A percentile compares a stretch with the other conserved stretches of the same genome.
These are phyloP conservation scores for Ceratocystis harringtonii DNA, from an alignment of 2,329 filamentous ascomycete species.

Conservation along the genomic window DNA sequence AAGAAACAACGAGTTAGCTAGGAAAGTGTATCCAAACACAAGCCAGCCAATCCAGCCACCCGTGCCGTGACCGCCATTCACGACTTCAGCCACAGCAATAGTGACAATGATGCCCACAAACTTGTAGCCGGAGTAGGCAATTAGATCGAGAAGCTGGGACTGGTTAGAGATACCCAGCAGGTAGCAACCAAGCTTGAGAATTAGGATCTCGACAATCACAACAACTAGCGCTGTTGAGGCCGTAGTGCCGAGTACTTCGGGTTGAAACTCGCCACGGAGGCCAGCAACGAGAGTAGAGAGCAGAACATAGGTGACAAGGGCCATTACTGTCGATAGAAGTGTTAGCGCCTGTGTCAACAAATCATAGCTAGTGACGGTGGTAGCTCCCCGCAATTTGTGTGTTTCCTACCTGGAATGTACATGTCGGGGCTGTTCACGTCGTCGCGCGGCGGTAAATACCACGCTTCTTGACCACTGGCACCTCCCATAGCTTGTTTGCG, in stretches of 20 bases:
- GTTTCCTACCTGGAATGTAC: conserved; percentile 63
- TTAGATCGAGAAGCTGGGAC: conserved; percentile 79
- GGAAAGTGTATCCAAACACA: conserved; percentile 80
- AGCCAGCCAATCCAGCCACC: conserved; percentile 80
- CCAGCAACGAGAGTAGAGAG: conserved; percentile 83
- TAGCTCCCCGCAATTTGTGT: no score
- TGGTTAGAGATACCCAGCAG: conserved; percentile 87
- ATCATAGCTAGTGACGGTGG: background rate
- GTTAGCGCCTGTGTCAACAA: background rate
- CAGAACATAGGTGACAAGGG: conserved; percentile 91
- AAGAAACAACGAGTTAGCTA: conserved; percentile 89
- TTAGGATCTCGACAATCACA: conserved; percentile 75
- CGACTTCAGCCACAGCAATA: conserved; percentile 60
- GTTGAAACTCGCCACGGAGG: conserved; percentile 79
- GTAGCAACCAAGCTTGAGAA: conserved; percentile 83
- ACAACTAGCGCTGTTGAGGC: conserved; percentile 72
- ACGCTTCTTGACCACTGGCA: conserved; percentile 52
- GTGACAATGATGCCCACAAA: conserved; percentile 94
- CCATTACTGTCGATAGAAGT: conserved; percentile 52
- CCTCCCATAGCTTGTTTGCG: conserved; percentile 61
- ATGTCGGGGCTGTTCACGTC: conserved; percentile 97
- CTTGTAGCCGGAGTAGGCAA: conserved; percentile 96
- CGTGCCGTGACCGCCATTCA: conserved; percentile 65
- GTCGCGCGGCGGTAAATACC: conserved; percentile 82
- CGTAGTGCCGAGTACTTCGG: conserved; percentile 80